Percentiles rank a stretch among this genome's conserved stretches.
phyloP scores from a whole-genome alignment of 2,329 filamentous ascomycete genomes.

The Penicillium brevicompactum region DNA sequence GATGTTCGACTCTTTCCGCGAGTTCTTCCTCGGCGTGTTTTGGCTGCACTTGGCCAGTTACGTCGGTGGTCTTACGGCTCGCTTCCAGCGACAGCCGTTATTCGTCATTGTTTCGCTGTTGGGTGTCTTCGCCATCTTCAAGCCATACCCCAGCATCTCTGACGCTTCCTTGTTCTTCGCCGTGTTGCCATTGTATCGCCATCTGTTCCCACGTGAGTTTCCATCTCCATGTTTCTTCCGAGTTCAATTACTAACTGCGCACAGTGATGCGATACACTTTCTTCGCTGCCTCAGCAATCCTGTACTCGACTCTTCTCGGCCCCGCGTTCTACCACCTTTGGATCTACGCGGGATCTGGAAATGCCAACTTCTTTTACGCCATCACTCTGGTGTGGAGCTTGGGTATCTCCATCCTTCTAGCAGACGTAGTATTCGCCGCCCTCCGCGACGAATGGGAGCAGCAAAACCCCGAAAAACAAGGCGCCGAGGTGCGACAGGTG shows the following conservation, averaged over 20 bases:
- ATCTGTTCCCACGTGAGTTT: constrained; percentile 76
- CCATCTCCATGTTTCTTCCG: neutral
- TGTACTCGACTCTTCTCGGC: constrained; percentile 86
- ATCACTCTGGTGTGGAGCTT: constrained; percentile 98
- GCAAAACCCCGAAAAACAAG: constrained; percentile 84
- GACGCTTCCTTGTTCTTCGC: constrained; percentile 86
- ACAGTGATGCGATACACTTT: constrained; percentile 91
- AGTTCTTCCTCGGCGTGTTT: constrained; percentile 96
- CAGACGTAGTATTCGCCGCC: constrained; percentile 84
- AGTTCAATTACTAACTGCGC: constrained; percentile 28
- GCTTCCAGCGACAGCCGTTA: constrained; percentile 81
- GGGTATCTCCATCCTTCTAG: constrained; percentile 81
- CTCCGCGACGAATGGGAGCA: constrained; percentile 92
- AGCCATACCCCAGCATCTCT: constrained; percentile 91
- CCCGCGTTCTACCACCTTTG: constrained; percentile 96
- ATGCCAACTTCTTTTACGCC: constrained; percentile 99
- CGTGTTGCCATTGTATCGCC: constrained; percentile 81
- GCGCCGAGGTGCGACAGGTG: constrained; percentile 84
- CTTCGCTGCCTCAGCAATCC: constrained; percentile 75
- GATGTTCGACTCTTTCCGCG: constrained; percentile 97
- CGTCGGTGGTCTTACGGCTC: constrained; percentile 80
- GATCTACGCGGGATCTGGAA: constrained; percentile 97
- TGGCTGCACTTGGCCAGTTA: constrained; percentile 94
- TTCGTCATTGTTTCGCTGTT: constrained; percentile 82
- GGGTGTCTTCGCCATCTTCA: constrained; percentile 92